Conservation (phyloP, 495 filamentous ascomycete genomes). For the Penicillium chermesinum region DNA sequence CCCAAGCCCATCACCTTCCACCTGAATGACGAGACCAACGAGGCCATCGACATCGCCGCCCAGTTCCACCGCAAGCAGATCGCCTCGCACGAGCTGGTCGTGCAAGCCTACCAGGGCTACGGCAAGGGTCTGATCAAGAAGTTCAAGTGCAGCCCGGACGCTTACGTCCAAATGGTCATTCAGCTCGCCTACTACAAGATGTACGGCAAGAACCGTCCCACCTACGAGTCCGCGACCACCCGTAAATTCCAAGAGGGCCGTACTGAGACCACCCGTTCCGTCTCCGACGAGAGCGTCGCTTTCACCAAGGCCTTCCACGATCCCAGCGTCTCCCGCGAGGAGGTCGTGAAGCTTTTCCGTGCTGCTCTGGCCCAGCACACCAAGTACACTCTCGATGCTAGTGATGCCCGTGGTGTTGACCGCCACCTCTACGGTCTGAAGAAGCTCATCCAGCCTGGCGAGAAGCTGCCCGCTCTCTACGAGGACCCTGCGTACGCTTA, state of each 20-base stretch:
- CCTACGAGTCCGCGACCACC: conserved; percentile 94
- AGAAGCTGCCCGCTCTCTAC: conserved; percentile 77
- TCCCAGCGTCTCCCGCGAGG: conserved; percentile 51
- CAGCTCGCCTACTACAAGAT: conserved; percentile 99
- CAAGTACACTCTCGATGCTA: conserved; percentile 83
- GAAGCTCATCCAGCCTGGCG: conserved; percentile 76
- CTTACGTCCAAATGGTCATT: conserved; percentile 98
- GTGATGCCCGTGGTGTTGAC: conserved; percentile 90
- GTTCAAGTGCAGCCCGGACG: conserved; percentile 97
- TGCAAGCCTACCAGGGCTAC: conserved; percentile 95
- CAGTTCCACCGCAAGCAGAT: conserved; percentile 76
- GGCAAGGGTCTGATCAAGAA: conserved; percentile 99
- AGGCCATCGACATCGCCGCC: conserved; percentile 69
- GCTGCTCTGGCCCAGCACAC: conserved; percentile 77
- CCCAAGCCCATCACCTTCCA: conserved; percentile 72
- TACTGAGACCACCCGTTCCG: conserved; percentile 90
- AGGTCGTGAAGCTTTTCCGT: conserved; percentile 68
- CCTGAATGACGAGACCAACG: conserved; percentile 63
- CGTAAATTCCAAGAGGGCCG: conserved; percentile 93
- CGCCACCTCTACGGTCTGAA: conserved; percentile 95
- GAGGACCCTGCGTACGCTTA: conserved; percentile 83
- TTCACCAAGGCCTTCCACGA: conserved; percentile 86
- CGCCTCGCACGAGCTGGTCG: conserved; percentile 79
- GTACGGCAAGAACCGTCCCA: conserved; percentile 96
- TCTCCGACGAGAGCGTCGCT: conserved; percentile 86